A percentile compares a stretch with the other conserved stretches of the same genome.
phyloP scores from a whole-genome alignment of 2,329 filamentous ascomycete genomes.

The Hysterium pulicare region DNA sequence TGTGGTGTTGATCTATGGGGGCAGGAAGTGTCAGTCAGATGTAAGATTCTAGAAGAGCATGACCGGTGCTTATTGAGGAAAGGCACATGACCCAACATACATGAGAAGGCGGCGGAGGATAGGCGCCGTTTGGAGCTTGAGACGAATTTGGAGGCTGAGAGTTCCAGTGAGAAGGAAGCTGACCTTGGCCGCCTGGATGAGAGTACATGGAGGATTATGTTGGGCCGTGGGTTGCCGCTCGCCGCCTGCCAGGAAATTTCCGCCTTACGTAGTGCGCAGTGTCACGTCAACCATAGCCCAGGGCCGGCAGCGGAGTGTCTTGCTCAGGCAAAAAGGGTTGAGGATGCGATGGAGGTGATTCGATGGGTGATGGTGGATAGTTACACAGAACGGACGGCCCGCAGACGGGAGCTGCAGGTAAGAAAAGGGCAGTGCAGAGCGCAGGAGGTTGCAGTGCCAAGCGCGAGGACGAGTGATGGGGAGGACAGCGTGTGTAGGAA shows the following conservation, averaged over 20 bases:
- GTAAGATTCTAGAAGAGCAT: conserved; percentile 10
- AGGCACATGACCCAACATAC: conserved; percentile 26
- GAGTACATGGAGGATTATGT: conserved; percentile 27
- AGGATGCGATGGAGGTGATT: conserved; percentile 1
- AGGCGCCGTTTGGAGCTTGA: conserved; percentile 34
- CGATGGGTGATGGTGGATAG: background rate
- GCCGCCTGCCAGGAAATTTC: conserved; percentile 5
- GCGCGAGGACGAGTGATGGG: conserved; percentile 1
- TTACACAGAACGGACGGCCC: conserved; percentile 4
- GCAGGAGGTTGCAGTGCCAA: conserved; percentile 1
- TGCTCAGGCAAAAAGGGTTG: background rate
- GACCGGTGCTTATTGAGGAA: conserved; percentile 7
- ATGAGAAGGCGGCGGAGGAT: conserved; percentile 32
- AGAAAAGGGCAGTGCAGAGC: conserved; percentile 3
- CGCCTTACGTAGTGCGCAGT: conserved; percentile 17
- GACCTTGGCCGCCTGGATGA: conserved; percentile 35
- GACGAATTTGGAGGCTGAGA: conserved; percentile 31
- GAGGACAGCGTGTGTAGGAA: too few relatives aligned
- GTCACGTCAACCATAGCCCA: conserved; percentile 27
- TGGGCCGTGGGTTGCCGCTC: background rate
- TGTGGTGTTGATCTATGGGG: conserved; percentile 11
- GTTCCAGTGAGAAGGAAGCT: conserved; percentile 35
- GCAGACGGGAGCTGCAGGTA: conserved; percentile 5
- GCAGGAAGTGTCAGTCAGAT: conserved; percentile 12
- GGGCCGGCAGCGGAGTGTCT: conserved; percentile 4